These are phyloP conservation scores for Erodium texanum DNA, from an alignment of 441 rosid species.

Conservation along the genomic window DNA sequence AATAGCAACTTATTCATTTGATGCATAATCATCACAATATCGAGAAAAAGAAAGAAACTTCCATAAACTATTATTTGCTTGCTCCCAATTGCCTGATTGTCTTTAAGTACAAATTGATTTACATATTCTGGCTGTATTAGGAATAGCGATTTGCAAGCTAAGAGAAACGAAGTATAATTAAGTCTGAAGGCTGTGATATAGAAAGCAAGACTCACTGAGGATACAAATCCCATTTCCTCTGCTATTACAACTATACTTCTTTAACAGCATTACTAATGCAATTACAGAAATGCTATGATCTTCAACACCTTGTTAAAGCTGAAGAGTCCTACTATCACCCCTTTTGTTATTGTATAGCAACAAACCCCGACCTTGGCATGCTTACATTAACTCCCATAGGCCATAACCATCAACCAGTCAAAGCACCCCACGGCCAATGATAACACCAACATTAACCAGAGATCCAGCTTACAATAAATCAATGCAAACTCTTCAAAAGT, in stretches of 20 bases:
- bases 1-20: background rate
- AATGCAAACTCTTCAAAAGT: background rate
- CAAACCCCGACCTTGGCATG: background rate
- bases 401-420: background rate
- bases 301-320: background rate
- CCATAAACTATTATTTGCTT: background rate
- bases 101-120: background rate
- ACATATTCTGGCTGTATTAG: conserved; percentile 2
- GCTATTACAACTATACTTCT: background rate
- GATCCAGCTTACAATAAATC: background rate
- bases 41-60: background rate
- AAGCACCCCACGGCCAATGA: background rate
- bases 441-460: background rate
- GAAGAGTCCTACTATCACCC: background rate
- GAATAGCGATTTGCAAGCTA: background rate
- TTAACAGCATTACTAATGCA: background rate
- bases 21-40: background rate
- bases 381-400: background rate
- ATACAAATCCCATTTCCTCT: background rate
- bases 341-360: background rate
- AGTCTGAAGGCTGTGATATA: background rate
- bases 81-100: background rate
- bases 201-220: background rate
- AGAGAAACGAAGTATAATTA: background rate
- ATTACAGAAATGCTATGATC: background rate